Conservation (phyloP, 208 protist genomes). For the Leishmania martiniquensis region DNA sequence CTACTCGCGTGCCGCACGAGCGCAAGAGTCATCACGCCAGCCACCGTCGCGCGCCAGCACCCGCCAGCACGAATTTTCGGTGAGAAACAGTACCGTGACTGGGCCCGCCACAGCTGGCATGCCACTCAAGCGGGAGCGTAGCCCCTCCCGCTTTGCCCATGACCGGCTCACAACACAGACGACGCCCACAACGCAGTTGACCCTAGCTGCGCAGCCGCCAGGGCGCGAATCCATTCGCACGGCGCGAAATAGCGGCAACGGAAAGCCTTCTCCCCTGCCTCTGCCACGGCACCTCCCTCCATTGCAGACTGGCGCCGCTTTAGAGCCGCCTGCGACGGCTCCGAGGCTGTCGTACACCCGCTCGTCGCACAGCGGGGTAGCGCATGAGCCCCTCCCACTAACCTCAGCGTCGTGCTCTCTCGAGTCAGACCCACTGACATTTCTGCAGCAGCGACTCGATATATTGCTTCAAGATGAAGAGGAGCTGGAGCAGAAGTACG, state of each 20-base stretch:
- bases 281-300: conserved; percentile 28
- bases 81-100: not conserved
- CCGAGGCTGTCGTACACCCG: not conserved
- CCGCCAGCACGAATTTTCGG: conserved; percentile 14
- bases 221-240: not conserved
- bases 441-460: conserved; percentile 69
- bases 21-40: conserved; percentile 9
- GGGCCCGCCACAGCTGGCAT: not conserved
- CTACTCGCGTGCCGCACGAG: not conserved
- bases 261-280: conserved; percentile 4
- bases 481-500: conserved; percentile 77
- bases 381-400: not conserved
- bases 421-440: conserved; percentile 47
- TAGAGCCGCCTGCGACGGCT: not conserved
- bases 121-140: conserved; percentile 2
- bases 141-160: not conserved
- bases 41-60: not conserved
- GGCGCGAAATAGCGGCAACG: not conserved
- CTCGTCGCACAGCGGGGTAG: not conserved
- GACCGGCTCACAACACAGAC: not conserved
- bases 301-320: conserved; percentile 13
- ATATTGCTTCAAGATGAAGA: conserved; percentile 82
- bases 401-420: conserved; percentile 4
- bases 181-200: not conserved
- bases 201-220: not conserved